Evolutionary conservation across 2,329 filamentous ascomycete species (phyloP), one percentile per base, ranked within the genome.

Genomic region (Alternaria metachromatica): DNA sequence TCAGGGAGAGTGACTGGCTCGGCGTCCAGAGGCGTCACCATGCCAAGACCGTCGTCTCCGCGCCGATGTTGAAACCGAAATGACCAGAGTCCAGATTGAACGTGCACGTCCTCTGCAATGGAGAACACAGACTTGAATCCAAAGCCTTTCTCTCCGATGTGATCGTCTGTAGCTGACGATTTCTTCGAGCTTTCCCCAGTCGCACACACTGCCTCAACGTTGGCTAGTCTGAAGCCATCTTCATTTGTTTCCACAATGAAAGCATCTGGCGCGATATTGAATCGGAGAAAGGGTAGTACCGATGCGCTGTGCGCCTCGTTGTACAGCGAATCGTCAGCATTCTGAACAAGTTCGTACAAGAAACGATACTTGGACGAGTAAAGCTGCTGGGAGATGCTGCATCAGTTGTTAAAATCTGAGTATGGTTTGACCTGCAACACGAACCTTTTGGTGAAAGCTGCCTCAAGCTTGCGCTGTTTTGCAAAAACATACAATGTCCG

Each of bases 21-120:
- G 45, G 72, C 63, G 55, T 76, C 72, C 2, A 76, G 77, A 56
- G 85, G 85, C 0, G 81, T 81, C 1, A 87, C 81, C 84, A 87
- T 87, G 1, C 85, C 85, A 37, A 87, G 73, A 1, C 85, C 85
- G 0, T 79, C 77, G 2, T 84, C 82, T 0, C 79, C 82, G 21
- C 30, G 53, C 1, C 55, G 59, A 60, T 81, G 73, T n/a, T 73
- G 48, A 49, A 81, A 82, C 3, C 60, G 68, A 60, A 82, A 83
- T 0, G 76, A 80, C 64, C 76, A 82, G 1, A 72, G 23, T 1
- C 76, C 77, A 0, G 81, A 83, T 55, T 82, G 80, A 18, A 83
- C 75, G n/a, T 77, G 71, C 10, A 82, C 80, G 21, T 76, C 76
- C 3, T 71, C 60, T 3, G 79, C 75, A 15, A 79, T 62, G 12